Evolutionary conservation across 192 early-diverging fungal genomes (phyloP), one percentile per base, ranked within the genome.

Genomic region (Diversispora epigaea): DNA sequence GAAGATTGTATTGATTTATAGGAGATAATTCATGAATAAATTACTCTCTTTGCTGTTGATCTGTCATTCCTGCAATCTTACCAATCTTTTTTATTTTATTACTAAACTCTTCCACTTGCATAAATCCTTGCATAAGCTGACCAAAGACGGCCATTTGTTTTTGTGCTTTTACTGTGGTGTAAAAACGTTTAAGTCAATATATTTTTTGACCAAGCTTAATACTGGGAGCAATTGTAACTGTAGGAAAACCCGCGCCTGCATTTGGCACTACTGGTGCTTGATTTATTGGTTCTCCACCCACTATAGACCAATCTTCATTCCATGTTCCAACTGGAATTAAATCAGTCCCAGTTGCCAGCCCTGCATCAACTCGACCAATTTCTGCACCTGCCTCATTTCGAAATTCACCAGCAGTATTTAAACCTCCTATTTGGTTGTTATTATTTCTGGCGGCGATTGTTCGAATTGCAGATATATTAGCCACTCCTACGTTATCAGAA

Each of bases 1-100:
- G 60, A 40, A 62, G 10, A 62, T 62, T 62, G 19, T 62, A 62
- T 62, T 62, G 60, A n/a, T 62, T 62, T 21, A 62, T 62, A 62
- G 60, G 60, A 62, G 14, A 21, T 62, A 62, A 62, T 10, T 21
- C 60, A 22, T 10, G 60, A 62, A 62, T 62, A 22, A 39, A 62
- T 40, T 62, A 21, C 60, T 62, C 60, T 62, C 19, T 62, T 40
- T 39, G 21, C 22, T 62, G 21, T 62, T 22, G 0, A 10, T 10
- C 14, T 8, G 19, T 22, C 39, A 62, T 39, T 62, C 60, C 3
- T 0, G 7, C 60, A 10, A 62, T 12, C 22, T 62, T 62, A 39
- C 60, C 60, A 40, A 62, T 10, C 39, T 62, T 62, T 62, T 22
- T 39, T 10, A 62, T 62, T 62, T 21, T 10, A 62, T 0, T 40